Evolutionary conservation across 805 yeast species (phyloP).

Genomic region (Metschnikowia picachoensis): DNA sequence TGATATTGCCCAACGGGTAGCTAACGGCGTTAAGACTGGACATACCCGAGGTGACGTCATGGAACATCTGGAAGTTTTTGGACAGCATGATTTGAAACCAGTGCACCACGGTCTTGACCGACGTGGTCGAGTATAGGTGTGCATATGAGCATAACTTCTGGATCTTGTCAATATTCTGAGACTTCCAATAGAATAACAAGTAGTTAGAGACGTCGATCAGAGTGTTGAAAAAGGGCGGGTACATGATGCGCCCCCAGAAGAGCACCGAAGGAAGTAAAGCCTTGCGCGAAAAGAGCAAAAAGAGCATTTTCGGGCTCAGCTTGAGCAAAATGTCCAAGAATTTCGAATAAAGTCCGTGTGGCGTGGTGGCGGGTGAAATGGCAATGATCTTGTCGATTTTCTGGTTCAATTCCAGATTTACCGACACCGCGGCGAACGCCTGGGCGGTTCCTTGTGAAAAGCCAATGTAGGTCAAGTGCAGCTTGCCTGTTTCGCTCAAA

Average conservation of each 20-base stretch:
- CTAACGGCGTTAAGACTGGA: constrained; percentile 33
- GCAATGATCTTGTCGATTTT: constrained; percentile 64
- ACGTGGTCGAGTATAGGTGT: constrained; percentile 86
- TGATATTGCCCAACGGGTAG: constrained; percentile 38
- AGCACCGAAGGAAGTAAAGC: constrained; percentile 72
- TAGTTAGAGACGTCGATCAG: constrained; percentile 69
- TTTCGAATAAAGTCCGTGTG: constrained; percentile 75
- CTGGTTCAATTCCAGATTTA: constrained; percentile 59
- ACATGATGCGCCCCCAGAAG: constrained; percentile 75
- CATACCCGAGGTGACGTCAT: constrained; percentile 40
- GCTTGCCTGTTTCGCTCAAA: constrained; percentile 41
- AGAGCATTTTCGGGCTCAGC: constrained; percentile 71
- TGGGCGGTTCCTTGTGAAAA: constrained; percentile 95
- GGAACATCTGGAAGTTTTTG: constrained; percentile 76
- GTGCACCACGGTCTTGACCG: constrained; percentile 75
- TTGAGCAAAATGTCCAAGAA: constrained; percentile 71
- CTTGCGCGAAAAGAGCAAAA: constrained; percentile 65
- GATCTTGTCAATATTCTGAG: constrained; percentile 60
- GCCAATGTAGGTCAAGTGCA: constrained; percentile 67
- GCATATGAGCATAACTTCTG: constrained; percentile 81
- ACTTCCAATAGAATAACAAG: constrained; percentile 75
- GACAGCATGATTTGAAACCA: constrained; percentile 54
- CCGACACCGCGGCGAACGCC: constrained; percentile 75
- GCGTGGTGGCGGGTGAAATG: constrained; percentile 91
- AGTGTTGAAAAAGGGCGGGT: constrained; percentile 69